These are phyloP conservation scores for Penicillium expansum DNA, from an alignment of 2,329 filamentous ascomycete species.

Conservation along the genomic window DNA sequence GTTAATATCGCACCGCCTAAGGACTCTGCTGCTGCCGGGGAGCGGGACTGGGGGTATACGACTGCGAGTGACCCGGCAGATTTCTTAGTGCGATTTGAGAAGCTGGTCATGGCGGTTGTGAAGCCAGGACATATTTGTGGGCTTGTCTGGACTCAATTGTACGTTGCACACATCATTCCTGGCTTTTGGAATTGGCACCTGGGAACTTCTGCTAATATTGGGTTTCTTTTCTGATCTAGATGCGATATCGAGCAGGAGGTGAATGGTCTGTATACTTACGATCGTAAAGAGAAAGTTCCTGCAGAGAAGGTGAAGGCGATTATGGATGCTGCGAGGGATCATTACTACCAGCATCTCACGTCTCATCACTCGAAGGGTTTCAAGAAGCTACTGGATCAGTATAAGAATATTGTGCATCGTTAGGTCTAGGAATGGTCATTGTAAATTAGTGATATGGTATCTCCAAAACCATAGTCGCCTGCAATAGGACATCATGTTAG, in stretches of 20 bases:
- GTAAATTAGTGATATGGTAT: background rate
- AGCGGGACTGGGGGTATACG: conserved; percentile 65
- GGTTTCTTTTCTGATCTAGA: conserved; percentile 1
- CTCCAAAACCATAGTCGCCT: background rate
- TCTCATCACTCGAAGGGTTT: conserved; percentile 18
- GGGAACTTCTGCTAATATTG: background rate
- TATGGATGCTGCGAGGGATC: conserved; percentile 52
- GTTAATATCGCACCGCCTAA: conserved; percentile 61
- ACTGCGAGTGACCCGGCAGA: conserved; percentile 61
- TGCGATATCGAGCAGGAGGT: conserved; percentile 66
- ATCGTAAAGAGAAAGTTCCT: conserved; percentile 61
- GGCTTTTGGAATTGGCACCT: background rate
- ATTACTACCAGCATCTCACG: conserved; percentile 42
- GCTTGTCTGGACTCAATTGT: conserved; percentile 66
- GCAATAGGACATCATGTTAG: background rate
- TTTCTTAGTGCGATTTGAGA: conserved; percentile 57
- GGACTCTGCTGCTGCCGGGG: conserved; percentile 36
- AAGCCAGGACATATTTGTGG: conserved; percentile 58
- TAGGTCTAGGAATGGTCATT: background rate
- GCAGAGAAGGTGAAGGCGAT: conserved; percentile 56
- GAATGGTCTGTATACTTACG: conserved; percentile 64
- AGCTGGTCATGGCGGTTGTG: conserved; percentile 58
- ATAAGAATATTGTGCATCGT: conserved; percentile 15
- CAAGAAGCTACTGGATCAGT: conserved; percentile 18
- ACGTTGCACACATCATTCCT: background rate